Base-by-base conservation (phyloP, 2,329 filamentous ascomycete genomes). In the Talaromyces islandicus region DNA sequence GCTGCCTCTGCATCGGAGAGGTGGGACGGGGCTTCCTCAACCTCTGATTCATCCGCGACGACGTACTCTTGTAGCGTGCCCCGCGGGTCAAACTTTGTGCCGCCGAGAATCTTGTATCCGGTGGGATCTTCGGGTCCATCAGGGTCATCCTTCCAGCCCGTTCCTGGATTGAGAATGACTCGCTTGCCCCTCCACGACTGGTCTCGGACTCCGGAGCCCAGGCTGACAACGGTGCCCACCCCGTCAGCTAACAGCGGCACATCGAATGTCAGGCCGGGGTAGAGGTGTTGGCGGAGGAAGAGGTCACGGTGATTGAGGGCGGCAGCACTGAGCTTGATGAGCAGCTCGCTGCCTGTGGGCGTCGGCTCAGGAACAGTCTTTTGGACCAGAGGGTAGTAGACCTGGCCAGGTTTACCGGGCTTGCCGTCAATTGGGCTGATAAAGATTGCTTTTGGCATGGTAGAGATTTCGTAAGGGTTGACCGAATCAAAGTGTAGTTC, bases 261-360 rank as follows among this genome's bases (percentile, higher is more conserved):
- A 62, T 84, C 82, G 74, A 96, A 96, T 12, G 89, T 88, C 57
- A 91, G 88, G 67, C 85, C 88, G 0, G 93, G 93, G 79, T 97
- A 97, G 46, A 96, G 85, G 70, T 92, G 88, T 74, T 94, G 92
- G 58, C 93, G 90, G 75, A 96, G 89, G 79, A 97, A 97, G 67
- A 96, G 85, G 75, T 97, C 94, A 68, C 92, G 89, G 79, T 97
- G 94, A 80, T 97, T 97, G 56, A 97, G 86, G 14, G 93, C 89
- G 1, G 88, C 90, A 56, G 92, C 90, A 38, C 84, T 83, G 70
- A 97, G 80, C 69, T 85, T 86, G 63, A 97, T 79, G 7, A 95
- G 80, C 65, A 96, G 80, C 73, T 97, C 83, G 63, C 80, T 80
- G 17, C 84, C 83, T 27, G 84, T 82, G 0, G 88, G 88, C 1